These are phyloP conservation scores for Apiospora malaysiana DNA, from an alignment of 2,329 filamentous ascomycete genomes.

Conservation along the genomic window DNA sequence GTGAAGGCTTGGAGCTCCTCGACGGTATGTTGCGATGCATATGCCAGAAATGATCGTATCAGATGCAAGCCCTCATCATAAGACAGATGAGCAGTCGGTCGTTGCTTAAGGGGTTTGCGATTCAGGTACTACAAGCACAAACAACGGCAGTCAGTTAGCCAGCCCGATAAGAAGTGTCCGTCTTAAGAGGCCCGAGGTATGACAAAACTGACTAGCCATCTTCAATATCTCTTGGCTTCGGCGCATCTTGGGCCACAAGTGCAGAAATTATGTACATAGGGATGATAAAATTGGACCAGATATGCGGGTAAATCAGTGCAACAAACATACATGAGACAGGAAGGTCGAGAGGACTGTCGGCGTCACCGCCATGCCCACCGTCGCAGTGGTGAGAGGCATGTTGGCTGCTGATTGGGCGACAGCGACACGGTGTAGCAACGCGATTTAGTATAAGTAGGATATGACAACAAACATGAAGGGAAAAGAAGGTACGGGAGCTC, in stretches of 20 bases:
- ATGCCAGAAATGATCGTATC: slow-evolving; percentile 83
- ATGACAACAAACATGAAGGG: slow-evolving; percentile 7
- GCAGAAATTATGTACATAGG: background rate
- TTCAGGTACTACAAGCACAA: slow-evolving; percentile 73
- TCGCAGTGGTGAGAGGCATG: slow-evolving; percentile 61
- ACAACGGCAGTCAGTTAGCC: background rate
- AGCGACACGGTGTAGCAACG: background rate
- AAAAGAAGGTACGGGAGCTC: background rate
- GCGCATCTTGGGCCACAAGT: background rate
- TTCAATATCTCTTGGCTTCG: slow-evolving; percentile 6
- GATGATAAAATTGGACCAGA: background rate
- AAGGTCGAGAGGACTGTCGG: slow-evolving; percentile 88
- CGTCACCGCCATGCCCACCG: slow-evolving; percentile 82
- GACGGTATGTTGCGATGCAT: slow-evolving; percentile 86
- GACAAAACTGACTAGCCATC: background rate
- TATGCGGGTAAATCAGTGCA: slow-evolving; percentile 7
- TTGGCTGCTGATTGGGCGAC: slow-evolving; percentile 43
- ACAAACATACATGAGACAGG: slow-evolving; percentile 75
- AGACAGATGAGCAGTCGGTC: slow-evolving; percentile 87
- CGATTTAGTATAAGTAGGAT: background rate
- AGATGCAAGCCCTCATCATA: slow-evolving; percentile 93
- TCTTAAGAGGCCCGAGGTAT: background rate
- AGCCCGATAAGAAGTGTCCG: background rate
- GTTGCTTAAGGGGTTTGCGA: slow-evolving; percentile 74
- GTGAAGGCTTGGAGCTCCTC: slow-evolving; percentile 95